Base-by-base conservation (phyloP, 2,329 filamentous ascomycete species). In the Calycina herbarum region DNA sequence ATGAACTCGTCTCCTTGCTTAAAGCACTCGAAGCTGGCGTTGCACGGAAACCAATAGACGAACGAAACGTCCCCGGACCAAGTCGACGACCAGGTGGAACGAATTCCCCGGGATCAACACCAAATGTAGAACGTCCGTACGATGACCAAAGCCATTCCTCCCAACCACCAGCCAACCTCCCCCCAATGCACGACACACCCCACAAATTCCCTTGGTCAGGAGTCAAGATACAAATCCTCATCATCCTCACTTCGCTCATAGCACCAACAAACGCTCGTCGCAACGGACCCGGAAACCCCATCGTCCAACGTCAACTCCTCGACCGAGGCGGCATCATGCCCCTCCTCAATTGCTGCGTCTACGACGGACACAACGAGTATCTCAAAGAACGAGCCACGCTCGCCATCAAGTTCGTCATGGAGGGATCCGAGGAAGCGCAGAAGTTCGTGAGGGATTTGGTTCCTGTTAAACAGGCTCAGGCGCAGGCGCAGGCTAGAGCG, bases 331-430 rank as follows among this genome's bases (percentile, higher is more conserved):
- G 94, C 54, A 91, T 98, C 56, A 91, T 96, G 71, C 89, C 92
- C 0, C 84, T 98, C 24, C 85, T 97, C 17, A 93, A 93, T 74
- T 97, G 93, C 78, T 97, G 93, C 73, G 86, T 89, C 38, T 95
- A 95, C 75, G 94, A 98, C 75, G 93, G 94, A 71, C 88, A 96
- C 78, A 97, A 97, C 74, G 93, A 93, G 0, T 97, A 94, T 75
- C 94, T 96, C 69, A 92, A 94, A 73, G 94, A 98, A 77, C 91
- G 94, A 69, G 92, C 93, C 2, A 92, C 94, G 60, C 89, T 96
- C 76, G 94, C 91, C 70, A 83, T 96, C n/a, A 94, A 94, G 75
- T 96, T 88, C 85, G 82, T 91, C 5, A 85, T 92, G 79, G 89
- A 92, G 71, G 90, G 89, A 13, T 92, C 89, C 67, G 85, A 89